These are phyloP conservation scores for Massospora cicadina DNA, from an alignment of 371 early-diverging fungal genomes.

Conservation along the genomic window DNA sequence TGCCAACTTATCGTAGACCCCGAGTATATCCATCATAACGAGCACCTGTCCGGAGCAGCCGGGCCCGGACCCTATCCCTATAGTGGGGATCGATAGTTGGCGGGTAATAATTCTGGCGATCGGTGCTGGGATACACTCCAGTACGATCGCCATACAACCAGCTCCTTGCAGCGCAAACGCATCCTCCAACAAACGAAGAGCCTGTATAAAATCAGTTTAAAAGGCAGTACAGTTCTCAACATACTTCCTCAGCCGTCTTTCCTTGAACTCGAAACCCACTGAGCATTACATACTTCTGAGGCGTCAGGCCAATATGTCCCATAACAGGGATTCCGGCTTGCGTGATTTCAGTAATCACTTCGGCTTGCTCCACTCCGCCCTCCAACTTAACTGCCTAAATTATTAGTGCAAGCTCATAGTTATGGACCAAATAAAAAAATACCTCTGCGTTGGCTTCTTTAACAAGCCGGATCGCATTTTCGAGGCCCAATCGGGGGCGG, in stretches of 20 bases:
- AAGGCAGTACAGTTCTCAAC: background rate
- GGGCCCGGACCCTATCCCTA: slow-evolving; percentile 91
- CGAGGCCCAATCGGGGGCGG: slow-evolving; percentile 48
- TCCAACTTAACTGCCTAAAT: slow-evolving; percentile 80
- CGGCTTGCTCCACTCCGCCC: slow-evolving; percentile 71
- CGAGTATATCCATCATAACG: slow-evolving; percentile 76
- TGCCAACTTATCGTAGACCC: slow-evolving; percentile 61
- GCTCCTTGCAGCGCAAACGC: slow-evolving; percentile 79
- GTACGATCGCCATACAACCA: slow-evolving; percentile 76
- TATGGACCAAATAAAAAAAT: no score
- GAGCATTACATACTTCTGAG: slow-evolving; percentile 68
- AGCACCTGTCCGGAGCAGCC: slow-evolving; percentile 83
- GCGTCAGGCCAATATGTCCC: slow-evolving; percentile 88
- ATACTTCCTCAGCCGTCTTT: slow-evolving; percentile 50
- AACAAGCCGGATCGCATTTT: slow-evolving; percentile 55
- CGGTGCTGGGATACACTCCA: slow-evolving; percentile 84
- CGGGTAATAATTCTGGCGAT: slow-evolving; percentile 71
- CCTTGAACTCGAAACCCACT: slow-evolving; percentile 90
- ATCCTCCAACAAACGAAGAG: slow-evolving; percentile 53
- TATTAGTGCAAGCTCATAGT: slow-evolving; percentile 1
- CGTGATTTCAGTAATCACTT: slow-evolving; percentile 51
- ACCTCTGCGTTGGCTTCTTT: slow-evolving; percentile 79
- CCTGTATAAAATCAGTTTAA: slow-evolving; percentile 20
- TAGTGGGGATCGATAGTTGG: slow-evolving; percentile 63
- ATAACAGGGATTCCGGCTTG: slow-evolving; percentile 77